These are phyloP conservation scores for Aschersonia sp. DNA, from an alignment of 2,329 filamentous ascomycete species.

Conservation along the genomic window DNA sequence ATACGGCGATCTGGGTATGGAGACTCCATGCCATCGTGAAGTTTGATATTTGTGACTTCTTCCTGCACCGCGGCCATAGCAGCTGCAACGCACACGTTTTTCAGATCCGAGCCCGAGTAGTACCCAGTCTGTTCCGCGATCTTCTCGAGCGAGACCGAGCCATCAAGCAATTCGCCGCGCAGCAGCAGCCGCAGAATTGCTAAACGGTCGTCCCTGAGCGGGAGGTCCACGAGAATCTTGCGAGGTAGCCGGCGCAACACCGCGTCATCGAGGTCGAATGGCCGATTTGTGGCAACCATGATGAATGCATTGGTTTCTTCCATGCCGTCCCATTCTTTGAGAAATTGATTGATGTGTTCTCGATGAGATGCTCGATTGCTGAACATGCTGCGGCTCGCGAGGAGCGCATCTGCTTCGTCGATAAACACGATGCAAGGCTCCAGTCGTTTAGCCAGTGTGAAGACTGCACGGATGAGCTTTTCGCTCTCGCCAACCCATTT, in stretches of 20 bases:
- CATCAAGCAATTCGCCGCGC: conserved; percentile 48
- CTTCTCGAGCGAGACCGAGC: conserved; percentile 42
- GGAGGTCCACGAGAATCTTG: conserved; percentile 60
- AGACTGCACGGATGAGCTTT: conserved; percentile 89
- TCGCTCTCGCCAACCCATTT: conserved; percentile 95
- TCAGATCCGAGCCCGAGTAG: conserved; percentile 73
- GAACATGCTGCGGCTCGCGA: conserved; percentile 58
- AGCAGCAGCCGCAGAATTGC: conserved; percentile 61
- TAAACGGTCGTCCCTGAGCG: conserved; percentile 48
- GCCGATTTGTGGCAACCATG: conserved; percentile 94
- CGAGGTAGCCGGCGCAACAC: conserved; percentile 64
- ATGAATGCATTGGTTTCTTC: conserved; percentile 74
- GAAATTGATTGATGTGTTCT: conserved; percentile 91
- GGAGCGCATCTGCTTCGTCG: conserved; percentile 88
- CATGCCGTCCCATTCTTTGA: conserved; percentile 94
- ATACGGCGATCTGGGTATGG: conserved; percentile 44
- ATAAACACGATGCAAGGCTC: conserved; percentile 91
- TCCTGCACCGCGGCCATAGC: conserved; percentile 69
- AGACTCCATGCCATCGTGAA: conserved; percentile 24
- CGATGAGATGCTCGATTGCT: conserved; percentile 58
- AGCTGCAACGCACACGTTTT: conserved; percentile 68
- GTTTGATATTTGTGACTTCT: conserved; percentile 35
- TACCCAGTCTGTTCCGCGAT: conserved; percentile 56
- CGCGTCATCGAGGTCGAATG: conserved; percentile 86
- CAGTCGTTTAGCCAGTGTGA: conserved; percentile 80